Percentiles rank a stretch among this genome's conserved stretches.
Conservation (phyloP, 371 early-diverging fungal species). For the Mortierella sp. region DNA sequence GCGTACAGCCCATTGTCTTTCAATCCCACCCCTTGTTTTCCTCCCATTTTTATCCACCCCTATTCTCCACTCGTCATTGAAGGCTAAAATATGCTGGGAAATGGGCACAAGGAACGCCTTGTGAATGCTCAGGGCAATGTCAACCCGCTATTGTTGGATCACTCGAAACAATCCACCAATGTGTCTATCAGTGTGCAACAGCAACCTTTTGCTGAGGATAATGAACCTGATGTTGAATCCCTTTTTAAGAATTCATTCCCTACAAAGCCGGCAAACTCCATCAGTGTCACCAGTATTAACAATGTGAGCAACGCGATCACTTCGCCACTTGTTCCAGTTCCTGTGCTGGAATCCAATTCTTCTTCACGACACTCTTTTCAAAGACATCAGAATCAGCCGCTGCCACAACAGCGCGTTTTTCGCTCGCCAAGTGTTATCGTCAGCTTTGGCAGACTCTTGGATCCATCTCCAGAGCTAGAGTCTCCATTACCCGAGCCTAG, state of each 20-base stretch:
- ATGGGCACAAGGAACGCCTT: slow-evolving; percentile 54
- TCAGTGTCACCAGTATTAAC: background rate
- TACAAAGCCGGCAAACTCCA: background rate
- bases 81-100: slow-evolving; percentile 31
- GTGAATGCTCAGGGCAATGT: slow-evolving; percentile 37
- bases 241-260: slow-evolving; percentile 26
- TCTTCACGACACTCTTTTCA: slow-evolving; percentile 28
- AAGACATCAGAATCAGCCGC: slow-evolving; percentile 9
- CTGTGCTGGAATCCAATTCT: slow-evolving; percentile 45
- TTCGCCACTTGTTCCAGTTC: slow-evolving; percentile 22
- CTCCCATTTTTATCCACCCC: background rate
- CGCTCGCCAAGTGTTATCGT: slow-evolving; percentile 22
- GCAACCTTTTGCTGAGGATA: slow-evolving; percentile 12
- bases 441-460: slow-evolving; percentile 13
- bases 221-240: slow-evolving; percentile 15
- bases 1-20: background rate
- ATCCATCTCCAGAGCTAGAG: slow-evolving; percentile 25
- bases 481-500: slow-evolving; percentile 1
- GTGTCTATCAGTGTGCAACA: background rate
- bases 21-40: background rate
- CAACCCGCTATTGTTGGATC: slow-evolving; percentile 30
- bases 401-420: slow-evolving; percentile 19
- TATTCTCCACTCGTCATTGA: background rate
- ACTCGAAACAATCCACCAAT: slow-evolving; percentile 30
- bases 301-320: background rate